Percentiles rank a stretch among this genome's conserved stretches.
phyloP scores from a whole-genome alignment of 202 grass and related monocot genomes.

The Thinopyrum obtusiflorum region DNA sequence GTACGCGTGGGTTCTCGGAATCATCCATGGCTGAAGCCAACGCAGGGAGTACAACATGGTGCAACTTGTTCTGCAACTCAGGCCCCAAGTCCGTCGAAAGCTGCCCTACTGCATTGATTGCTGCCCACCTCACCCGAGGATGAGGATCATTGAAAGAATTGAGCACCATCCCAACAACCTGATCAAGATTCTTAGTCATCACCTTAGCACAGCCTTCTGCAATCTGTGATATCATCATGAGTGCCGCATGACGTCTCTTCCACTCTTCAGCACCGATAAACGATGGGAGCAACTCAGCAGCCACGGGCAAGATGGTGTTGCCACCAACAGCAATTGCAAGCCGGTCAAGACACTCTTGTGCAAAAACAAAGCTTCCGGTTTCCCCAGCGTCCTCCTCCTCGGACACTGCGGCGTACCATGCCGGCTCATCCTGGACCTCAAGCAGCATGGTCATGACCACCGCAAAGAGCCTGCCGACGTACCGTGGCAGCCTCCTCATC shows the following conservation, averaged over 20 bases:
- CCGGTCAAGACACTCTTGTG: slow-evolving; percentile 69
- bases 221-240: slow-evolving; percentile 64
- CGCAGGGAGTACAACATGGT: slow-evolving; percentile 57
- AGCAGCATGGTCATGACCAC: slow-evolving; percentile 77
- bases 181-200: slow-evolving; percentile 79
- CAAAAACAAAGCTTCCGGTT: slow-evolving; percentile 53
- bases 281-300: slow-evolving; percentile 60
- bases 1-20: slow-evolving; percentile 76
- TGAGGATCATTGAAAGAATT: slow-evolving; percentile 69
- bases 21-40: slow-evolving; percentile 75
- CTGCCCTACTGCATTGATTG: slow-evolving; percentile 70
- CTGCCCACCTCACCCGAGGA: slow-evolving; percentile 71
- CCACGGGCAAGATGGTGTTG: slow-evolving; percentile 65
- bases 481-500: slow-evolving; percentile 51
- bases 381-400: slow-evolving; percentile 64
- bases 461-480: slow-evolving; percentile 47
- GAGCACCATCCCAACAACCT: slow-evolving; percentile 71
- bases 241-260: slow-evolving; percentile 54
- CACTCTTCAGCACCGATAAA: slow-evolving; percentile 57
- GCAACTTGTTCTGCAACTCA: slow-evolving; percentile 56
- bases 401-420: slow-evolving; percentile 46
- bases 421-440: slow-evolving; percentile 63
- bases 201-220: slow-evolving; percentile 76
- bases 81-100: slow-evolving; percentile 65
- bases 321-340: slow-evolving; percentile 67